Conservation (phyloP, 441 rosid species). For the Syzygium malaccense region DNA sequence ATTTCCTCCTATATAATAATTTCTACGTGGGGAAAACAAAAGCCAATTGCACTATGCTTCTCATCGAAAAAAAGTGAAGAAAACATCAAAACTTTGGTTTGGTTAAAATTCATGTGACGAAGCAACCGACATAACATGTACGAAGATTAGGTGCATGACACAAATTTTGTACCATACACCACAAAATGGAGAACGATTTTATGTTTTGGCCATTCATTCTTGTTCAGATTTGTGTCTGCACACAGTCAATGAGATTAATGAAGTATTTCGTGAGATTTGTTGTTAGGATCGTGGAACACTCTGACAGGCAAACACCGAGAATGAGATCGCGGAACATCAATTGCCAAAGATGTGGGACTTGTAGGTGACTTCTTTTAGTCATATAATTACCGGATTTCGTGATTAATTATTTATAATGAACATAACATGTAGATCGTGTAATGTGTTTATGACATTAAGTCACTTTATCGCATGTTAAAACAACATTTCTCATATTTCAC, state of each 20-base stretch:
- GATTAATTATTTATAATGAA: not conserved
- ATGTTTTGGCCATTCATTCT: not conserved
- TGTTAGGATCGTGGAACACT: not conserved
- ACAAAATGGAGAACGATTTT: accelerated
- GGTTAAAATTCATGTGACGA: not conserved
- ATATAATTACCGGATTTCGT: not conserved
- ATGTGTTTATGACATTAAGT: not conserved
- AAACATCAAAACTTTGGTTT: not conserved
- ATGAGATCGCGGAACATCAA: not conserved
- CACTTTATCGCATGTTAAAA: not conserved
- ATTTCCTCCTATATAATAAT: not conserved
- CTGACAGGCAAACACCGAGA: not conserved
- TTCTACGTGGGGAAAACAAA: not conserved
- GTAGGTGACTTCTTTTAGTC: not conserved
- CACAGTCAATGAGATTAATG: not conserved
- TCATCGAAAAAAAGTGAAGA: not conserved
- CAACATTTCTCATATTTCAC: not conserved
- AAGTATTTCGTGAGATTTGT: not conserved
- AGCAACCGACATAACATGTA: not conserved
- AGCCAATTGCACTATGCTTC: accelerated
- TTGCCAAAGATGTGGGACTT: not conserved
- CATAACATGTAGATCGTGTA: not conserved
- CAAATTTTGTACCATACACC: not conserved
- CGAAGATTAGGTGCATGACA: not conserved
- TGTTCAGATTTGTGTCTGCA: not conserved